Base-by-base conservation (phyloP, 345 rosid genomes). In the Murraya paniculata region DNA sequence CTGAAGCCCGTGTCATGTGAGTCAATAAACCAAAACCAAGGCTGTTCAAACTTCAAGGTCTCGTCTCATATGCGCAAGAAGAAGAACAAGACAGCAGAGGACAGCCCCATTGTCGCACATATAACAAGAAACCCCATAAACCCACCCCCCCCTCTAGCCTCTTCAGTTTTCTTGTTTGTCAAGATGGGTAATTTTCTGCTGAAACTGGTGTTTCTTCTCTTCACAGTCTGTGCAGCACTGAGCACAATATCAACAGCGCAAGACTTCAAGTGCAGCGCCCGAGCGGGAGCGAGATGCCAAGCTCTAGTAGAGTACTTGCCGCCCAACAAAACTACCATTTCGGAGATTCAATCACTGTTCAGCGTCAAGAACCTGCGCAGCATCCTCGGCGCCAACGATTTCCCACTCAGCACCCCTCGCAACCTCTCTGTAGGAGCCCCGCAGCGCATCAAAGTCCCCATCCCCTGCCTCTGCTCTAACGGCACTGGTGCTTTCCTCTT, bases 311-410 rank as follows among this genome's bases (percentile, higher is more conserved):
- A 76, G 69, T 86, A 83, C 84, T 39, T 5, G 27, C 27, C 83
- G 45, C 76, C 55, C 35, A 80, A 81, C 78, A 10, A 25, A 67
- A 81, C 88, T 70, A 55, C 85, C 50, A 33, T 84, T 78, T 56
- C 45, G 60, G 35, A 28, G 61, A 71, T 88, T 68, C 78, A 81
- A 39, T 19, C 82, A 67, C 84, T 86, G 80, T 88, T 88, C 79
- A 78, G 58, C 64, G 57, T 88, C 71, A 64, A 39, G 67, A 39
- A 88, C 84, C 79, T 81, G 61, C 74, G 50, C 62, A 70, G 81
- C 33, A 50, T 88, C n/a, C 81, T 88, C 53, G 89, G 86, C 21
- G 89, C 83, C 78, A 88, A 88, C 75, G 13, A 45, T 78, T 81
- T 81, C 48, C 78, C 83, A 22, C 48, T 48, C 48, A 4, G 72